phyloP scores from a whole-genome alignment of 352 stramenopile genomes.

The Pilasporangium apinafurcum region DNA sequence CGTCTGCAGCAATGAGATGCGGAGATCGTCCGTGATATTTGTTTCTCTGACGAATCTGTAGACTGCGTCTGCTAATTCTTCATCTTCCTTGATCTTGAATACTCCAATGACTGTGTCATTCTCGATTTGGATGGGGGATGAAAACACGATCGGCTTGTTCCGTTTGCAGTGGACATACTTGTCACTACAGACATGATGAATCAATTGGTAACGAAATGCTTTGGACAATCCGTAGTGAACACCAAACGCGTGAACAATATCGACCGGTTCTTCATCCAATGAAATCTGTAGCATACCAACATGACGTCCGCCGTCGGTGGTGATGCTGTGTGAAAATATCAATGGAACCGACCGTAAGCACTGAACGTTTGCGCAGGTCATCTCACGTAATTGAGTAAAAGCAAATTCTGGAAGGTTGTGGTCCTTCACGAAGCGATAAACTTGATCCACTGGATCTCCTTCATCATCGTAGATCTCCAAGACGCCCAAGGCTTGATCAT shows the following conservation, averaged over 20 bases:
- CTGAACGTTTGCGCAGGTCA: constrained; percentile 22
- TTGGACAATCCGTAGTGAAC: constrained; percentile 24
- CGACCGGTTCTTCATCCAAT: constrained; percentile 39
- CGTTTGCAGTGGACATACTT: constrained; percentile 52
- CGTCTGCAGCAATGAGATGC: constrained; percentile 38
- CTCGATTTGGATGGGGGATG: constrained; percentile 42
- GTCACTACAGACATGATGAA: constrained; percentile 40
- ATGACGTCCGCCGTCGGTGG: constrained; percentile 11
- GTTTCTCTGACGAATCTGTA: constrained; percentile 42
- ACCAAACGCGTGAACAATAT: constrained; percentile 44
- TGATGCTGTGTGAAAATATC: constrained; percentile 47
- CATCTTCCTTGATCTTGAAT: constrained; percentile 43
- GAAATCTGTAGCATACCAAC: constrained; percentile 46
- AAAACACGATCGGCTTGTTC: constrained; percentile 34
- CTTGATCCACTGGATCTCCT: constrained; percentile 61
- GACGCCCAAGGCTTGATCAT: constrained; percentile 19
- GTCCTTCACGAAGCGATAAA: constrained; percentile 65
- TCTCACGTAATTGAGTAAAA: constrained; percentile 29
- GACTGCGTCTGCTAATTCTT: constrained; percentile 66
- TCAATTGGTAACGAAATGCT: constrained; percentile 30
- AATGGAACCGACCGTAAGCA: constrained; percentile 37
- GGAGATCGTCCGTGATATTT: constrained; percentile 41
- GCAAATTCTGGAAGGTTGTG: constrained; percentile 20
- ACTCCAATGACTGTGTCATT: constrained; percentile 29
- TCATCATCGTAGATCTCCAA: constrained; percentile 63